These are phyloP conservation scores for Ceratocystis smalleyi DNA, from an alignment of 2,329 filamentous ascomycete genomes.

Conservation along the genomic window DNA sequence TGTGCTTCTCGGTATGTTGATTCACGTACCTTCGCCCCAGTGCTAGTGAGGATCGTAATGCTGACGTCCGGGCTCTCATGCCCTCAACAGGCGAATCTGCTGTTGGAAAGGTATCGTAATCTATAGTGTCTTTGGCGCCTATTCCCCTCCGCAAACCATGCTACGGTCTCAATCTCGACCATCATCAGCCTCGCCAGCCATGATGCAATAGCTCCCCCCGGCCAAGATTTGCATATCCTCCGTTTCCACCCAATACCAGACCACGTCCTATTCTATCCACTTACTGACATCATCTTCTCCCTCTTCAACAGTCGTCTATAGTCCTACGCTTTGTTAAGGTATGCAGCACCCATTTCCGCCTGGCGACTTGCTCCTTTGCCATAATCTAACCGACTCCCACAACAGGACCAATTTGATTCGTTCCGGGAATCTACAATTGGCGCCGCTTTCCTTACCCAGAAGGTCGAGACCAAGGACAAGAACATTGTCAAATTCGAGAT, in stretches of 20 bases:
- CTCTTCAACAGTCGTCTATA: conserved; percentile 62
- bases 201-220: neutral
- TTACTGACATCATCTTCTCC: conserved; percentile 20
- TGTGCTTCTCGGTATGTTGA: conserved; percentile 69
- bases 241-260: neutral
- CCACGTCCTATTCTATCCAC: neutral
- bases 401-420: conserved; percentile 90
- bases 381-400: neutral
- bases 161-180: neutral
- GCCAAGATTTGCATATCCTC: neutral
- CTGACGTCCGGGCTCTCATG: conserved; percentile 5
- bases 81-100: conserved; percentile 67
- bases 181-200: neutral
- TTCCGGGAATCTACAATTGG: conserved; percentile 97
- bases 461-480: conserved; percentile 92
- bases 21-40: too few relatives aligned
- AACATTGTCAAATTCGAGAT: conserved; percentile 99
- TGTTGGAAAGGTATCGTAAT: conserved; percentile 70
- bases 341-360: conserved; percentile 21
- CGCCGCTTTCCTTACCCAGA: conserved; percentile 96
- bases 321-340: conserved; percentile 98
- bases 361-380: neutral
- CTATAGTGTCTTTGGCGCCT: neutral
- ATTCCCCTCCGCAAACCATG: neutral
- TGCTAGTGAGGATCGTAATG: conserved; percentile 82